Base-by-base conservation (phyloP, 129 eudicot species). In the Oenanthe sinensis region DNA sequence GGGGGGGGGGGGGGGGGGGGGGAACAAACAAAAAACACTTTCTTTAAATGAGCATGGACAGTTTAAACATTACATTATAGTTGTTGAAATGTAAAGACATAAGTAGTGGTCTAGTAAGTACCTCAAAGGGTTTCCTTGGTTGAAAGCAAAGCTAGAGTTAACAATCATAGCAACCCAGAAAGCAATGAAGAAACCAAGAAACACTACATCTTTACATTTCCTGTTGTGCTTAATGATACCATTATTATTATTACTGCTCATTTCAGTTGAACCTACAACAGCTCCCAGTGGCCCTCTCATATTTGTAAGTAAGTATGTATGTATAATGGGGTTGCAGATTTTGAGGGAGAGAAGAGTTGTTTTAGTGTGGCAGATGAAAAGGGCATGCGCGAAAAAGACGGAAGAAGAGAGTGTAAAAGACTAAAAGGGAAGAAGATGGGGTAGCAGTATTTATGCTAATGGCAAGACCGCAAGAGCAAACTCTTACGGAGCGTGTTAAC, bases 111-210 rank as follows among this genome's bases (percentile, higher is more conserved):
- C 36, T 33, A 33, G 36, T 33, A 33, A 67, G 54, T 85, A 95
- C 99, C 97, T 95, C 69, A 88, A 87, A 48, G 97, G 99, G 89
- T 95, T 90, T 26, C 99, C 99, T 79, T 88, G 88, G 85, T 85
- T 87, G 87, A 92, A 91, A 83, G 95, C 97, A 85, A 95, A 90
- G 87, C 96, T 90, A 49, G 96, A 92, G 79, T 95, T 92, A 33
- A 95, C 97, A 88, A 95, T 89, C 92, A 95, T 88, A 74, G 90
- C 96, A 55, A 92, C 86, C 99, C 97, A 92, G 78, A 95, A 95
- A 72, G 86, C 90, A 84, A 90, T 84, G 84, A 95, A 95, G 87
- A 92, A 82, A 2, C 92, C 89, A 70, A 95, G 90, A 83, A 95
- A 95, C 47, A 83, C 91, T 22, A 95, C 81, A 77, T 95, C 99